Evolutionary conservation across 805 yeast species (phyloP).

Genomic region (Metschnikowia arizonensis): DNA sequence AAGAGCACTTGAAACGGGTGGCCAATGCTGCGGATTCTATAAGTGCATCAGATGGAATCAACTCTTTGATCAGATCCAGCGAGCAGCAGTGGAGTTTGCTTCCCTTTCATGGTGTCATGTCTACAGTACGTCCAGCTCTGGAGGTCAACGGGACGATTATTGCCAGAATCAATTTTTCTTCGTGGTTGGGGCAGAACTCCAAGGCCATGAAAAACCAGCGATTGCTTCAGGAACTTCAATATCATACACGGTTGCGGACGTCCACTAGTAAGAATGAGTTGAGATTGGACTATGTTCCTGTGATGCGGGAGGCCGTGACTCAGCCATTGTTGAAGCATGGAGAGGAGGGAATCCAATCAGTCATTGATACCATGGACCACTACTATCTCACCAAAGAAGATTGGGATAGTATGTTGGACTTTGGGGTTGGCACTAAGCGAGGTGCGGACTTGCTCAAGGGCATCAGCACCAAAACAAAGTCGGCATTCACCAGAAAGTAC

Average conservation of each 20-base stretch:
- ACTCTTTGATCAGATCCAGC: slow-evolving; percentile 75
- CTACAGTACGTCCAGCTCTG: slow-evolving; percentile 76
- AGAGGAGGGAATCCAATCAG: slow-evolving; percentile 59
- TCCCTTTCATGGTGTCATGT: slow-evolving; percentile 85
- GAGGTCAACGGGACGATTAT: slow-evolving; percentile 66
- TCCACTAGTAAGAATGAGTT: slow-evolving; percentile 72
- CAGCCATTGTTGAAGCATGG: slow-evolving; percentile 55
- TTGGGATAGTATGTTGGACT: slow-evolving; percentile 84
- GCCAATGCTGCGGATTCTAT: slow-evolving; percentile 83
- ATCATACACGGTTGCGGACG: slow-evolving; percentile 78
- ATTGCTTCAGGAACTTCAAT: slow-evolving; percentile 78
- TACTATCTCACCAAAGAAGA: slow-evolving; percentile 87
- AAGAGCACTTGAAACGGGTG: slow-evolving; percentile 55
- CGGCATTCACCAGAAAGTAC: slow-evolving; percentile 83
- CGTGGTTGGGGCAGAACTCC: slow-evolving; percentile 89
- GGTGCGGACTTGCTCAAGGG: slow-evolving; percentile 49
- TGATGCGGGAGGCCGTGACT: slow-evolving; percentile 52
- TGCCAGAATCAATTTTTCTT: slow-evolving; percentile 72
- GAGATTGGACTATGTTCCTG: slow-evolving; percentile 71
- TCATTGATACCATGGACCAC: slow-evolving; percentile 72
- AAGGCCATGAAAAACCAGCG: slow-evolving; percentile 75
- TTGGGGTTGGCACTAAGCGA: slow-evolving; percentile 60
- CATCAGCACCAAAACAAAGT: slow-evolving; percentile 72
- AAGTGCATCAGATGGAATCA: slow-evolving; percentile 80
- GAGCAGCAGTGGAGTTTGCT: slow-evolving; percentile 93